These are phyloP conservation scores for Groenewaldozyma sp. DNA, from an alignment of 1,139 yeast genomes.

Conservation along the genomic window DNA sequence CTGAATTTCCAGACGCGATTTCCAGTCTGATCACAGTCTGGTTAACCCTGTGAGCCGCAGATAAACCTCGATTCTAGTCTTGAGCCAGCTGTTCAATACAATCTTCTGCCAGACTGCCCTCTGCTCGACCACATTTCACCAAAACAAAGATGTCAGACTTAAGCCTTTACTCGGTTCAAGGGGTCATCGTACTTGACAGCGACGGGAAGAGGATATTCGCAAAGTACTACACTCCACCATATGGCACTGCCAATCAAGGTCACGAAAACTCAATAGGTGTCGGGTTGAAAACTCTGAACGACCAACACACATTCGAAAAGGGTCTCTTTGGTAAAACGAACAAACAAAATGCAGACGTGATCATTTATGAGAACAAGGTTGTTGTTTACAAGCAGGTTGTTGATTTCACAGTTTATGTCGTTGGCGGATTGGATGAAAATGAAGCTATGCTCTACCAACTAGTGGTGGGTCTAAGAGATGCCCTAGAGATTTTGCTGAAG, in stretches of 20 bases:
- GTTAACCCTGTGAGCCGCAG: no score
- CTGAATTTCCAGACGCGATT: no score
- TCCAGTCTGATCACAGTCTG: no score
- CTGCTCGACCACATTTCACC: no score
- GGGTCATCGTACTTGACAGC: conserved; percentile 69
- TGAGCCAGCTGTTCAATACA: no score
- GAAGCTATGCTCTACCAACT: conserved; percentile 76
- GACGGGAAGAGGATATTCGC: conserved; percentile 76
- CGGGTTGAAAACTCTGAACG: conserved; percentile 38
- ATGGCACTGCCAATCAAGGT: conserved; percentile 25
- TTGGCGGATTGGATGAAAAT: conserved; percentile 77
- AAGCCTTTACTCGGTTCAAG: conserved; percentile 61
- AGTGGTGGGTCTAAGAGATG: conserved; percentile 68
- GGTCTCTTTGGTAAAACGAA: conserved; percentile 63
- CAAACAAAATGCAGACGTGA: conserved; percentile 72
- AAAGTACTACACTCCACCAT: conserved; percentile 72
- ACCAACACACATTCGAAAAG: conserved; percentile 71
- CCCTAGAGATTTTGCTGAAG: conserved; percentile 66
- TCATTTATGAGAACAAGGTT: conserved; percentile 68
- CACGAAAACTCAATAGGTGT: conserved; percentile 11
- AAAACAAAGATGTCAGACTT: conserved; percentile 20
- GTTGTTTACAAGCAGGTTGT: conserved; percentile 68
- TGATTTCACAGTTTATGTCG: conserved; percentile 62
- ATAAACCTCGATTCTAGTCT: no score
- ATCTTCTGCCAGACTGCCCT: no score